These are phyloP conservation scores for Aspergillus pseudoglaucus DNA, from an alignment of 2,329 filamentous ascomycete genomes.

Conservation along the genomic window DNA sequence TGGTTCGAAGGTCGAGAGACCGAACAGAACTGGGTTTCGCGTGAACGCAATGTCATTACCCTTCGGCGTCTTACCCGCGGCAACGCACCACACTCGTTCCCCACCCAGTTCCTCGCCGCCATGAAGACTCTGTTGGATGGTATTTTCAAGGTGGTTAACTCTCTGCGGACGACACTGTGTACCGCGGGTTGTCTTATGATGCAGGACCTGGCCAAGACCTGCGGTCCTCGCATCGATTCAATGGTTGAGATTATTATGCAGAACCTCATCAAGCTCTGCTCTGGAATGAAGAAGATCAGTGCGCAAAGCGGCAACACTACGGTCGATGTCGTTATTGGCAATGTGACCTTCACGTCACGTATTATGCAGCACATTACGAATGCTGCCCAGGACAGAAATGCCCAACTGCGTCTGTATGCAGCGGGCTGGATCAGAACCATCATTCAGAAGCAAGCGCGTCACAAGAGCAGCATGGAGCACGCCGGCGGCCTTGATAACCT, in stretches of 20 bases:
- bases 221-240: slow-evolving; percentile 72
- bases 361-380: slow-evolving; percentile 78
- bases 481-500: slow-evolving; percentile 73
- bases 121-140: slow-evolving; percentile 75
- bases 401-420: slow-evolving; percentile 72
- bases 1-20: slow-evolving; percentile 83
- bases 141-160: slow-evolving; percentile 77
- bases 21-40: slow-evolving; percentile 82
- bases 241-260: slow-evolving; percentile 89
- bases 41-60: slow-evolving; percentile 73
- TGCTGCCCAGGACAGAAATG: slow-evolving; percentile 88
- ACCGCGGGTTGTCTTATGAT: slow-evolving; percentile 78
- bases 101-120: slow-evolving; percentile 60
- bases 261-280: slow-evolving; percentile 80
- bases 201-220: slow-evolving; percentile 72
- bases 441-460: slow-evolving; percentile 64
- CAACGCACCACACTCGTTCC: slow-evolving; percentile 73
- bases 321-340: slow-evolving; percentile 72
- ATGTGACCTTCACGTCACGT: slow-evolving; percentile 70
- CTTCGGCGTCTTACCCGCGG: slow-evolving; percentile 73
- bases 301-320: slow-evolving; percentile 75
- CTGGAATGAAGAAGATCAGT: slow-evolving; percentile 85
- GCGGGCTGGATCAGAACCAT: slow-evolving; percentile 79
- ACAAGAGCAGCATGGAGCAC: slow-evolving; percentile 79
- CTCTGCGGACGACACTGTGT: slow-evolving; percentile 80